A percentile compares a stretch with the other conserved stretches of the same genome.
These are phyloP conservation scores for Reutealis trisperma DNA, from an alignment of 345 rosid genomes.

Conservation along the genomic window DNA sequence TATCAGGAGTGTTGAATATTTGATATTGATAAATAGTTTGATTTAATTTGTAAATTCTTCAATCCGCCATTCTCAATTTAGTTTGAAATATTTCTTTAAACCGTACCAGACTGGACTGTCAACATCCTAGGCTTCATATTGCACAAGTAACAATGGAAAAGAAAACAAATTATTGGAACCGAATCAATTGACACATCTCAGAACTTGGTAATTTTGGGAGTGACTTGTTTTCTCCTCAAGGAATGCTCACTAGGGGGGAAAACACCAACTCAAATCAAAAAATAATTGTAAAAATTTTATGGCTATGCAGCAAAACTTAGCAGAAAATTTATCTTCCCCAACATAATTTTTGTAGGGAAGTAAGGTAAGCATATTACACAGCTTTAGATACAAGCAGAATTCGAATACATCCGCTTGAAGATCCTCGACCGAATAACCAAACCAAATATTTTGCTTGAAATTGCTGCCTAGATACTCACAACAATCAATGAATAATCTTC, in stretches of 20 bases:
- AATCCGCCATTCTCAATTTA: no score
- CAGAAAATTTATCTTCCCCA: not conserved
- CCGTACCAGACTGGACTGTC: no score
- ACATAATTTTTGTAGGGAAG: not conserved
- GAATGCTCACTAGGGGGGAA: not conserved
- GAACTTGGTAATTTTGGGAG: not conserved
- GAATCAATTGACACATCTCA: not conserved
- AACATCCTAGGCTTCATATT: no score
- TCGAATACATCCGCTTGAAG: not conserved
- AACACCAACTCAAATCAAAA: not conserved
- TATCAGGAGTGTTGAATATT: no score
- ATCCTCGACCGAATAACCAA: not conserved
- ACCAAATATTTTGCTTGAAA: not conserved
- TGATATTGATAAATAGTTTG: no score
- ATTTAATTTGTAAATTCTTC: no score
- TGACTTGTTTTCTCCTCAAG: not conserved
- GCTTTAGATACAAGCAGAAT: constrained; percentile 3
- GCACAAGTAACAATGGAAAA: no score
- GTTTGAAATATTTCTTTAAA: no score
- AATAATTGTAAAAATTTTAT: not conserved
- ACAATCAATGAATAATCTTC: constrained; percentile 18
- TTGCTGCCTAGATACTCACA: not conserved
- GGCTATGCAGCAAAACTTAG: not conserved
- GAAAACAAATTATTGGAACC: no score
- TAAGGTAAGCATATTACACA: not conserved